These are phyloP conservation scores for Yamadazyma scolyti DNA, from an alignment of 805 yeast genomes.

Conservation along the genomic window DNA sequence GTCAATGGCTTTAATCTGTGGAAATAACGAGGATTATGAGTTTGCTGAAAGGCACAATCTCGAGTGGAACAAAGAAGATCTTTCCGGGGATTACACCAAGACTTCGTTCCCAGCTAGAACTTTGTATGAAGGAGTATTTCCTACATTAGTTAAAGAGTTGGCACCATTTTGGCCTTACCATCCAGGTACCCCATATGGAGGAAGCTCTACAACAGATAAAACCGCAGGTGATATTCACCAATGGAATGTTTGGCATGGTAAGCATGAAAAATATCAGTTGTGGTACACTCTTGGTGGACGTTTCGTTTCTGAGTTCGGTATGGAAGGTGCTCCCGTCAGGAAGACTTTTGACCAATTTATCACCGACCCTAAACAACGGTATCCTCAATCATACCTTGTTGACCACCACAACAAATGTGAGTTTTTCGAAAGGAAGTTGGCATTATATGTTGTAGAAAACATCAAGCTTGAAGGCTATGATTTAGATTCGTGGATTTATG, in stretches of 20 bases:
- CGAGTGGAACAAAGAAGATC: conserved; percentile 20
- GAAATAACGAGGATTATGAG: conserved; percentile 47
- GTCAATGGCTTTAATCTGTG: conserved; percentile 34
- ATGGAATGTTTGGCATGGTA: conserved; percentile 55
- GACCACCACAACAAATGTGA: conserved; percentile 47
- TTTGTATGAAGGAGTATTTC: conserved; percentile 36
- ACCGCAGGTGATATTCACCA: conserved; percentile 45
- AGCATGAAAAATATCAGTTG: conserved; percentile 43
- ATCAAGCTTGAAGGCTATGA: conserved; percentile 25
- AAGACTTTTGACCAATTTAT: conserved; percentile 31
- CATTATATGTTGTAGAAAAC: conserved; percentile 42
- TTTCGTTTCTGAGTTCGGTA: conserved; percentile 50
- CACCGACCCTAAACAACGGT: conserved; percentile 29
- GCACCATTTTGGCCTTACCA: conserved; percentile 30
- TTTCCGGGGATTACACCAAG: conserved; percentile 21
- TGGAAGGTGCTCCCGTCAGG: conserved; percentile 39
- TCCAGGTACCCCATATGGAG: conserved; percentile 49
- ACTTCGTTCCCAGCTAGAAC: conserved; percentile 40
- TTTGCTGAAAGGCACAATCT: conserved; percentile 32
- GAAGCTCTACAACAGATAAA: conserved; percentile 16
- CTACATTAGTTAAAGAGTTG: conserved; percentile 22
- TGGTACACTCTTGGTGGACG: conserved; percentile 43
- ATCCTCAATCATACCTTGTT: conserved; percentile 39
- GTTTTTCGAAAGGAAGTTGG: conserved; percentile 43
- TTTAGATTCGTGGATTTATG: conserved; percentile 20